phyloP scores from a whole-genome alignment of 2,329 filamentous ascomycete genomes.

The Clarireedia monteithiana region DNA sequence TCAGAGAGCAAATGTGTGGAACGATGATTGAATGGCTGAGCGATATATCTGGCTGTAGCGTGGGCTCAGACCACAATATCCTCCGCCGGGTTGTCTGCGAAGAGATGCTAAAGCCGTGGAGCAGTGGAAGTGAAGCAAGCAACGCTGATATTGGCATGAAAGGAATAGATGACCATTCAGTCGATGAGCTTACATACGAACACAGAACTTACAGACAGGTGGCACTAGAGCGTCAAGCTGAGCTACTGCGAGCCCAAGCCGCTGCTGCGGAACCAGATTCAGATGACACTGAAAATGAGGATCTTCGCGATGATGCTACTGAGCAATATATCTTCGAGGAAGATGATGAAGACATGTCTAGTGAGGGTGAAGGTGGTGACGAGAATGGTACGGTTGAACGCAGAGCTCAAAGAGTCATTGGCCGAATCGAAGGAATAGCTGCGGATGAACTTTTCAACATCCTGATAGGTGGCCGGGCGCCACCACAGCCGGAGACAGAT shows the following conservation, averaged over 20 bases:
- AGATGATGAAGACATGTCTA: conserved; percentile 25
- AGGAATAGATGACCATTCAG: conserved; percentile 75
- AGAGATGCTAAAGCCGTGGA: conserved; percentile 83
- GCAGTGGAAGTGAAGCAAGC: conserved; percentile 71
- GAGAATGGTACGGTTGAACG: neutral
- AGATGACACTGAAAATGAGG: conserved; percentile 17
- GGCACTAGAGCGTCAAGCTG: conserved; percentile 16
- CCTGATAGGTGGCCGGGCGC: conserved; percentile 13
- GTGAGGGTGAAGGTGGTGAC: conserved; percentile 16
- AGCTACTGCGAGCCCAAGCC: conserved; percentile 15
- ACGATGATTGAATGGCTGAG: conserved; percentile 93
- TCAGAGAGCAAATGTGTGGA: conserved; percentile 97
- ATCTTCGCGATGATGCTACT: conserved; percentile 38
- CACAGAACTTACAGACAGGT: conserved; percentile 15
- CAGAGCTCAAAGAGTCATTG: neutral
- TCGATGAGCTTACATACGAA: conserved; percentile 28
- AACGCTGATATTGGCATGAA: conserved; percentile 71
- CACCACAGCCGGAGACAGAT: conserved; percentile 27
- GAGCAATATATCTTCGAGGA: conserved; percentile 25
- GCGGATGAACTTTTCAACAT: conserved; percentile 20
- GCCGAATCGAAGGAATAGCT: conserved; percentile 4
- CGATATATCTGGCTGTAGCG: conserved; percentile 84
- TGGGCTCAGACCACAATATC: conserved; percentile 71
- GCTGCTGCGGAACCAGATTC: conserved; percentile 15
- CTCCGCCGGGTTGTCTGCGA: conserved; percentile 80